Evolutionary conservation across 345 rosid species (phyloP), one percentile per base, ranked within the genome.

Genomic region (Rhizophora mangle): DNA sequence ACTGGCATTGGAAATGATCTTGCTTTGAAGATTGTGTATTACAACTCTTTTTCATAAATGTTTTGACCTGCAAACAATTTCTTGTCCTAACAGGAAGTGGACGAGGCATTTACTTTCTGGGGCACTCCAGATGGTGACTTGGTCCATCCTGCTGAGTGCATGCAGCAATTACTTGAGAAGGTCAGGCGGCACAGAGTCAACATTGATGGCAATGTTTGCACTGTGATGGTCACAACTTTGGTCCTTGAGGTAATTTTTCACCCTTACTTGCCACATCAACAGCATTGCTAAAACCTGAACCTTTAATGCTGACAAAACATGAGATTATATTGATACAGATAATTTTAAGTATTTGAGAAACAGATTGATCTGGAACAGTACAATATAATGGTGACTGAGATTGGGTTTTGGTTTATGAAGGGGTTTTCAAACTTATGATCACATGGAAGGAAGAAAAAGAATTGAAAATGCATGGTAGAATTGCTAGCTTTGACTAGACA

Each of bases 71-170:
- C 6, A 6, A 57, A 64, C 57, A 56, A 67, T 68, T 6, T 68
- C 62, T 43, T 63, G 47, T 60, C 64, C 9, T 49, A 26, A 79
- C 84, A 95, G 99, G 99, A 96, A 83, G 88, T 92, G 57, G 95
- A 89, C 69, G 92, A 87, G 76, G 80, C 94, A 47, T 92, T 96
- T 80, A 68, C 80, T 73, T 96, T 90, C 74, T 96, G 99, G 99
- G 98, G 98, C 62, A 90, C 99, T 52, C 64, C 85, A 9, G 97
- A 89, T 74, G 99, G 99, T 72, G 87, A 92, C 68, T 51, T 69
- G 68, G 68, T 96, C 46, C 99, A 90, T 82, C 99, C 99, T 6
- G 94, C 98, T 4, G 99, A 92, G 68, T 92, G 98, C 86, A 96
- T 96, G 94, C 88, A 96, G 69, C 86, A 96, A 70, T 63, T 96